Evolutionary conservation across 2,329 filamentous ascomycete species (phyloP).

Genomic region (Elsinoe ampelina): DNA sequence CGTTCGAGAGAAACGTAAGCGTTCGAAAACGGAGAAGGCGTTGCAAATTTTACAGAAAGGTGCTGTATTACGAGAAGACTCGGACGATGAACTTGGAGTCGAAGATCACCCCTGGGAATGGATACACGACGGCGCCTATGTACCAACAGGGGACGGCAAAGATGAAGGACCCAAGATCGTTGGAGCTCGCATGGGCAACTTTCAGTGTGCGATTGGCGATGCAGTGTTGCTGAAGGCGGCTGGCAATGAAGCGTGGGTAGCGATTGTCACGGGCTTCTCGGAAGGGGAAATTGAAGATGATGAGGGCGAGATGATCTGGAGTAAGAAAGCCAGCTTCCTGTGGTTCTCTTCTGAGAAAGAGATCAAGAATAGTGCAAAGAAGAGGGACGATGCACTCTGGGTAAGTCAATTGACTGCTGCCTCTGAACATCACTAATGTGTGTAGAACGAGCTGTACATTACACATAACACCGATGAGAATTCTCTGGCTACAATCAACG

Average conservation of each 20-base stretch:
- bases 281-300: conserved; percentile 59
- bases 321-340: conserved; percentile 78
- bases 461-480: conserved; percentile 82
- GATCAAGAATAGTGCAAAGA: conserved; percentile 73
- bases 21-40: conserved; percentile 37
- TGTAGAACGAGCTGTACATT: conserved; percentile 81
- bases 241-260: conserved; percentile 86
- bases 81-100: conserved; percentile 68
- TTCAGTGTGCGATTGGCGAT: conserved; percentile 74
- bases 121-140: conserved; percentile 43
- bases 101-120: conserved; percentile 45
- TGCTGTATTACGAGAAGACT: conserved; percentile 64
- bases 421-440: background rate
- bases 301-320: conserved; percentile 35
- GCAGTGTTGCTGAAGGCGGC: conserved; percentile 80
- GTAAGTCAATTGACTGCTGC: conserved; percentile 39
- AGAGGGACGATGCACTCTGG: conserved; percentile 62
- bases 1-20: conserved; percentile 25
- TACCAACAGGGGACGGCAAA: conserved; percentile 21
- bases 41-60: conserved; percentile 46
- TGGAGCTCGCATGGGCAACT: conserved; percentile 72
- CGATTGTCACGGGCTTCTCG: conserved; percentile 73
- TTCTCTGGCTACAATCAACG: conserved; percentile 79
- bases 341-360: conserved; percentile 94
- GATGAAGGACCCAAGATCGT: conserved; percentile 45